Evolutionary conservation across 306 rosid genomes (phyloP).

Genomic region (Glycine tomentella): DNA sequence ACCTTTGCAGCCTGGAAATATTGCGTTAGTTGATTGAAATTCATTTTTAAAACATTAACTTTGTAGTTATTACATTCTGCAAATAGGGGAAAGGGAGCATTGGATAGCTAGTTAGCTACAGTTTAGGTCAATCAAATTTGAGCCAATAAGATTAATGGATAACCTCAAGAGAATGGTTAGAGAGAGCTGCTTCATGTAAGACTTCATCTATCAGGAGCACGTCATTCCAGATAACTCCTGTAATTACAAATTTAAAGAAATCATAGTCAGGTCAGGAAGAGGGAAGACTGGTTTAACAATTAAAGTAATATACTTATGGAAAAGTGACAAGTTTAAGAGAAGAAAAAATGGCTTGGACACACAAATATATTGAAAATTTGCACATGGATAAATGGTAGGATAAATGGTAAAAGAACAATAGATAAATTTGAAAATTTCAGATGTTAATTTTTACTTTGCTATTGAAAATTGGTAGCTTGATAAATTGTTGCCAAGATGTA

Average conservation of each 20-base stretch:
- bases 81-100: slow-evolving; percentile 20
- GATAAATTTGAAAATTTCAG: too few species aligned
- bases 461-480: too few species aligned
- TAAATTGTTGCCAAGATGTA: too few species aligned
- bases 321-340: slow-evolving; percentile 5
- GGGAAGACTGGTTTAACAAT: slow-evolving; percentile 11
- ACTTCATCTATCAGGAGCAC: slow-evolving; percentile 76
- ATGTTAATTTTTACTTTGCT: too few species aligned
- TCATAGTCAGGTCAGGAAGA: slow-evolving; percentile 2
- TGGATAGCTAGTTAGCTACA: slow-evolving; percentile 18
- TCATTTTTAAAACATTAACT: slow-evolving; percentile 36
- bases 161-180: slow-evolving; percentile 75
- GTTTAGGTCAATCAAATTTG: slow-evolving; percentile 34
- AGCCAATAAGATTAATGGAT: slow-evolving; percentile 38
- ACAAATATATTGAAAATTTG: too few species aligned
- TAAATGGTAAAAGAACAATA: background rate
- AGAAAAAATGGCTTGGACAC: too few species aligned
- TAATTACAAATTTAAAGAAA: slow-evolving; percentile 41
- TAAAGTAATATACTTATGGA: slow-evolving; percentile 1
- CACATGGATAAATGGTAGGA: too few species aligned
- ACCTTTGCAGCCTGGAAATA: slow-evolving; percentile 67
- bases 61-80: slow-evolving; percentile 12
- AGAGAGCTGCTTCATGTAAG: slow-evolving; percentile 71
- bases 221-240: slow-evolving; percentile 79
- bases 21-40: slow-evolving; percentile 39